These are phyloP conservation scores for Tritrichomonas foetus DNA, from an alignment of 208 protist species.

Conservation along the genomic window DNA sequence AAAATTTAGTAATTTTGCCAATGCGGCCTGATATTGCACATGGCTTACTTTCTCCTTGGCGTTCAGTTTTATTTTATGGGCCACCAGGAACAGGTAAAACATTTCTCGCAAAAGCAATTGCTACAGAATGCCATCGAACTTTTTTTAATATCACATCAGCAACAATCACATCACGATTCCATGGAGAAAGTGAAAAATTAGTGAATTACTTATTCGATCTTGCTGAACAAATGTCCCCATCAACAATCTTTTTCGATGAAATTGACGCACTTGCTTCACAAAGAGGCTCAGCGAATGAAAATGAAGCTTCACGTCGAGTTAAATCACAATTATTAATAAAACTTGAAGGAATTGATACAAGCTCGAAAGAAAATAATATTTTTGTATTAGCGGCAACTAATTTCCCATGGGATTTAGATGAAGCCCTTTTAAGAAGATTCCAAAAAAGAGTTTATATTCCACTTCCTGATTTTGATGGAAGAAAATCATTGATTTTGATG, in stretches of 20 bases:
- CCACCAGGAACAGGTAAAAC: constrained; percentile 61
- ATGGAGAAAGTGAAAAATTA: constrained; percentile 69
- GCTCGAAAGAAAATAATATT: constrained; percentile 18
- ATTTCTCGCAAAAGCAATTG: constrained; percentile 66
- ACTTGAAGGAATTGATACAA: constrained; percentile 48
- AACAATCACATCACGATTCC: constrained; percentile 70
- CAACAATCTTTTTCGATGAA: constrained; percentile 74
- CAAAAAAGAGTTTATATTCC: constrained; percentile 59
- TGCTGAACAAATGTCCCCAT: constrained; percentile 60
- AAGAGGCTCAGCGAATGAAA: constrained; percentile 46
- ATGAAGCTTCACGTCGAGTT: constrained; percentile 56
- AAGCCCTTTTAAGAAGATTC: constrained; percentile 52
- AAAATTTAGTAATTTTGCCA: constrained; percentile 60
- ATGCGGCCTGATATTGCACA: constrained; percentile 63
- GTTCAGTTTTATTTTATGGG: constrained; percentile 52
- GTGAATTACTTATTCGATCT: constrained; percentile 71
- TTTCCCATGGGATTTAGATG: constrained; percentile 56
- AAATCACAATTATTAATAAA: constrained; percentile 55
- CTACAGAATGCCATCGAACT: constrained; percentile 60
- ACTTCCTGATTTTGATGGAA: constrained; percentile 45
- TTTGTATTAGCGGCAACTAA: constrained; percentile 55
- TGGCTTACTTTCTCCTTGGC: constrained; percentile 50
- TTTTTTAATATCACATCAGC: constrained; percentile 72
- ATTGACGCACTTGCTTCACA: constrained; percentile 57
- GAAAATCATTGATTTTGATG: constrained; percentile 22